phyloP scores from a whole-genome alignment of 139 green algal species.

The Chlamydomonas schloesseri region DNA sequence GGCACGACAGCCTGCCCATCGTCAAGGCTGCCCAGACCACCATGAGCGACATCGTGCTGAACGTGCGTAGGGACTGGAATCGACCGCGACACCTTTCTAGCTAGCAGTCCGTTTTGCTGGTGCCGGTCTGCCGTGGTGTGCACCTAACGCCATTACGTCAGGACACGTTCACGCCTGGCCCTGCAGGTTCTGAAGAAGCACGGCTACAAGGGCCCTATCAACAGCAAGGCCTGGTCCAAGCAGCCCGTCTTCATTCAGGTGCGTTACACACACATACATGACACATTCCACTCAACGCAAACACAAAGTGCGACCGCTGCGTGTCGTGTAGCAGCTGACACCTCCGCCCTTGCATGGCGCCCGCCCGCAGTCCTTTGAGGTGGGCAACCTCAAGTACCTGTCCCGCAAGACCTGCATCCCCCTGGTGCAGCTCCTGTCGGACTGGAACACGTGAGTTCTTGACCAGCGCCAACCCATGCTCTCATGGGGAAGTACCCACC shows the following conservation, averaged over 20 bases:
- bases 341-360: too few relatives aligned
- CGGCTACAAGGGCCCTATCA: conserved; percentile 44
- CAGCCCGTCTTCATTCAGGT: conserved; percentile 43
- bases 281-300: too few relatives aligned
- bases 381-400: conserved; percentile 47
- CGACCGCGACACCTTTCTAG: too few relatives aligned
- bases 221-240: conserved; percentile 3
- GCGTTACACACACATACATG: too few relatives aligned
- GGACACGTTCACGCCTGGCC: too few relatives aligned
- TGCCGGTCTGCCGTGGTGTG: too few relatives aligned
- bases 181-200: conserved; percentile 1
- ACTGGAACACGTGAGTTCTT: neutral
- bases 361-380: conserved; percentile 51
- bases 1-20: conserved; percentile 53
- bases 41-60: conserved; percentile 46
- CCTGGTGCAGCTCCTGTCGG: conserved; percentile 52
- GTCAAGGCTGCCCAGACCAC: conserved; percentile 26
- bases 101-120: too few relatives aligned
- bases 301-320: too few relatives aligned
- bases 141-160: too few relatives aligned
- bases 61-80: neutral
- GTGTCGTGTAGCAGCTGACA: too few relatives aligned
- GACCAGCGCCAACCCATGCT: neutral
- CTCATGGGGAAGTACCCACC: too few relatives aligned
- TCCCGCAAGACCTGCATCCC: conserved; percentile 47